phyloP scores from a whole-genome alignment of 345 rosid species.

The Citrus glauca region DNA sequence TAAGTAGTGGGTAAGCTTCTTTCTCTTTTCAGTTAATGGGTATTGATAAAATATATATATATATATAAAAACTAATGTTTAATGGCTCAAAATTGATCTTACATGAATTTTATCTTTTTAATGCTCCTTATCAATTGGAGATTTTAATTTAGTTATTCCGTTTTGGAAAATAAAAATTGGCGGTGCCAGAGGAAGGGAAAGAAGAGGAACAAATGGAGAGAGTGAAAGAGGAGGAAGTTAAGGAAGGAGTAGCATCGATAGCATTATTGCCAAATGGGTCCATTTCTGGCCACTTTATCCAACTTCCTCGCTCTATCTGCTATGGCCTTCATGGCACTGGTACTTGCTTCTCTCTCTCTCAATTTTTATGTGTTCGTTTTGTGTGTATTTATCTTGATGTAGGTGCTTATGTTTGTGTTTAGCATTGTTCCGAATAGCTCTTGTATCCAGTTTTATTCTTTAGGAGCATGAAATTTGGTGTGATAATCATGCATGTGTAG shows the following conservation, averaged over 20 bases:
- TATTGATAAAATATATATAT: not conserved
- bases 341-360: conserved; percentile 9
- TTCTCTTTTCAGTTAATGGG: not conserved
- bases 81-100: not conserved
- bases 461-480: not conserved
- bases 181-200: conserved; percentile 1
- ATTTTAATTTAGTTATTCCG: not conserved
- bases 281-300: conserved; percentile 87
- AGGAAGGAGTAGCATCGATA: conserved; percentile 87
- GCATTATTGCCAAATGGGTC: conserved; percentile 79
- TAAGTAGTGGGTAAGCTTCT: conserved; percentile 2
- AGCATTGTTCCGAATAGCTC: not conserved
- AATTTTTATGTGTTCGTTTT: not conserved
- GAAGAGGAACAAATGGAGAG: not conserved
- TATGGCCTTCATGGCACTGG: conserved; percentile 92
- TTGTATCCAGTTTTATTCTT: not conserved
- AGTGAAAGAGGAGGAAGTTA: conserved; percentile 35
- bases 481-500: not conserved
- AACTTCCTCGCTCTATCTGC: conserved; percentile 77
- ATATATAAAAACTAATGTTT: not conserved
- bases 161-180: not conserved
- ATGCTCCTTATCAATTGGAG: not conserved
- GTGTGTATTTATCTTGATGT: not conserved
- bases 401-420: not conserved
- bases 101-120: not conserved